These are phyloP conservation scores for Oryza coarctata DNA, from an alignment of 176 grass and related monocot genomes.

Conservation along the genomic window DNA sequence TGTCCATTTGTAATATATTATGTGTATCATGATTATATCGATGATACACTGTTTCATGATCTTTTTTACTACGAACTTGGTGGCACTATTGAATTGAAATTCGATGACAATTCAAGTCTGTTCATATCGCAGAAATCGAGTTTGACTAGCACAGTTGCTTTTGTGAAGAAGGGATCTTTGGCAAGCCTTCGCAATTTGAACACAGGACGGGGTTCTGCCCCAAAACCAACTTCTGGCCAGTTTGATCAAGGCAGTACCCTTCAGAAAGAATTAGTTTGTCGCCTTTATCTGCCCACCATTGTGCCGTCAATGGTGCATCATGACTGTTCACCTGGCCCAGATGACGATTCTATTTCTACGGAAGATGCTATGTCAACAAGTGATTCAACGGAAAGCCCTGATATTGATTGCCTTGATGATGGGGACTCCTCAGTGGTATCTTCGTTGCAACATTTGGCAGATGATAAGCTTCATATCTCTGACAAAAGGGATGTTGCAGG, in stretches of 20 bases:
- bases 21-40: neutral
- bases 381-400: slow-evolving; percentile 66
- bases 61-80: neutral
- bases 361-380: slow-evolving; percentile 66
- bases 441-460: slow-evolving; percentile 55
- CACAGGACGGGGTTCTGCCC: neutral
- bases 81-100: neutral
- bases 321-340: neutral
- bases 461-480: slow-evolving; percentile 60
- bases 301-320: neutral
- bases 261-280: slow-evolving; percentile 22
- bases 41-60: neutral
- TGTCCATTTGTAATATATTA: neutral
- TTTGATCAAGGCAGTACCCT: slow-evolving; percentile 18
- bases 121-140: slow-evolving; percentile 25
- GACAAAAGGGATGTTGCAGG: slow-evolving; percentile 46
- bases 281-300: neutral
- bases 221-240: neutral
- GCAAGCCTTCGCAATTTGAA: slow-evolving; percentile 19
- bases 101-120: neutral
- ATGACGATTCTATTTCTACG: slow-evolving; percentile 33
- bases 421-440: slow-evolving; percentile 38
- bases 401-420: slow-evolving; percentile 60
- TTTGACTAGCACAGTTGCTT: slow-evolving; percentile 3
- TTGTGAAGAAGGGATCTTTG: slow-evolving; percentile 33